These are phyloP conservation scores for Rhynchospora pubera DNA, from an alignment of 176 grass and related monocot genomes.

Conservation along the genomic window DNA sequence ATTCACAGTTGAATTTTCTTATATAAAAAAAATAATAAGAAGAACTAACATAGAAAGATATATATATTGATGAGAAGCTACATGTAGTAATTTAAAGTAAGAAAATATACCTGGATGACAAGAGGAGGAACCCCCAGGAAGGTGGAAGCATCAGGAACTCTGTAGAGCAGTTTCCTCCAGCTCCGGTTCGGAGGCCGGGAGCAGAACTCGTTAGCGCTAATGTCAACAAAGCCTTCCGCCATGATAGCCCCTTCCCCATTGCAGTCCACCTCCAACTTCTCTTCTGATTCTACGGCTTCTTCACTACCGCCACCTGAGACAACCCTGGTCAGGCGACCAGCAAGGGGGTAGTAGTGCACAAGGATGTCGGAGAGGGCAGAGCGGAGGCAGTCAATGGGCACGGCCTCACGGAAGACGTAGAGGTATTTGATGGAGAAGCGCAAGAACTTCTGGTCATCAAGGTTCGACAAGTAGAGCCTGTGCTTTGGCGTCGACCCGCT, in stretches of 20 bases:
- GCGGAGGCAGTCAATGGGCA: slow-evolving; percentile 21
- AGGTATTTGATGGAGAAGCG: slow-evolving; percentile 98
- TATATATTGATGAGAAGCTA: too few species aligned
- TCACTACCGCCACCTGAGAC: not conserved
- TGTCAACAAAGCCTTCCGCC: slow-evolving; percentile 31
- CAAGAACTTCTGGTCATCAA: slow-evolving; percentile 91
- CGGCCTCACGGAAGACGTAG: slow-evolving; percentile 43
- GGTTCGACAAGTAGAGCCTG: slow-evolving; percentile 73
- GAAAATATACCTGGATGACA: slow-evolving; percentile 47
- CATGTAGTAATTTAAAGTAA: too few species aligned
- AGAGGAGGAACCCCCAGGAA: slow-evolving; percentile 73
- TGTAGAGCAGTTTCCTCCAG: slow-evolving; percentile 82
- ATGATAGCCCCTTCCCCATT: slow-evolving; percentile 76
- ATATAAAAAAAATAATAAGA: too few species aligned
- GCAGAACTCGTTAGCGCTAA: slow-evolving; percentile 42
- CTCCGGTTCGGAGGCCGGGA: slow-evolving; percentile 43
- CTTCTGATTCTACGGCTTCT: not conserved
- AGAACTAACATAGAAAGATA: too few species aligned
- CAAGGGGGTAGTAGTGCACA: slow-evolving; percentile 81
- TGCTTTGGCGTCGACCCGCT: slow-evolving; percentile 38
- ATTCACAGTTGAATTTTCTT: too few species aligned
- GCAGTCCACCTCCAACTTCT: slow-evolving; percentile 72
- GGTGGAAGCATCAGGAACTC: slow-evolving; percentile 40
- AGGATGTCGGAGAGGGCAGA: slow-evolving; percentile 42
- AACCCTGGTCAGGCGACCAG: slow-evolving; percentile 37